phyloP scores from a whole-genome alignment of 345 rosid species.

The Corymbia maculata region DNA sequence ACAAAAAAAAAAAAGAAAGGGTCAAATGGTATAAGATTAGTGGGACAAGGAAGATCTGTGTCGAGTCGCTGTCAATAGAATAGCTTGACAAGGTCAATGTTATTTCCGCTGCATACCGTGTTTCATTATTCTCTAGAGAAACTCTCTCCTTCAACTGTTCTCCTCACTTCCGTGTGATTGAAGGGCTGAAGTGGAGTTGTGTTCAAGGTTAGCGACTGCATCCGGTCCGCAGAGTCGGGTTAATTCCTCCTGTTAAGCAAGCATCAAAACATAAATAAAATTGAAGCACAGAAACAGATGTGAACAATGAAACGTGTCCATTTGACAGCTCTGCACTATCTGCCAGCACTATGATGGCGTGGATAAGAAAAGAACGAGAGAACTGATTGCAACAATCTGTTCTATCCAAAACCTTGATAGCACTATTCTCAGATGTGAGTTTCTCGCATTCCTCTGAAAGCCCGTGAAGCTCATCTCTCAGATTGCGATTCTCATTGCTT shows the following conservation, averaged over 20 bases:
- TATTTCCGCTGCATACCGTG: background rate
- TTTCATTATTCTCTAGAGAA: background rate
- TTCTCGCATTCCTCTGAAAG: conserved; percentile 83
- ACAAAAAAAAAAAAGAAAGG: background rate
- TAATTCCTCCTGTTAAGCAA: conserved; percentile 63
- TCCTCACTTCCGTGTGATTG: background rate
- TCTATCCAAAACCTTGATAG: conserved; percentile 52
- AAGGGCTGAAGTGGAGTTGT: conserved; percentile 16
- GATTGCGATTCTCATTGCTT: conserved; percentile 46
- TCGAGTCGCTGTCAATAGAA: background rate
- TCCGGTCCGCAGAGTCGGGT: conserved; percentile 62
- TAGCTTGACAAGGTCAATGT: background rate
- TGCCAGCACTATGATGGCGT: background rate
- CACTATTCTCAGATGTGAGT: conserved; percentile 70
- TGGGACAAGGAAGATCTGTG: background rate
- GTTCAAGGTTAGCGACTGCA: conserved; percentile 56
- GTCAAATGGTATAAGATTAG: background rate
- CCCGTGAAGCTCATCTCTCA: conserved; percentile 73
- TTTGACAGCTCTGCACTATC: background rate
- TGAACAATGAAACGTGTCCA: background rate
- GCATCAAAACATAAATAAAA: background rate
- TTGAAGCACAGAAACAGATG: background rate
- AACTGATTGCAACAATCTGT: background rate
- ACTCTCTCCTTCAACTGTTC: background rate
- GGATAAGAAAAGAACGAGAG: background rate